Conservation (phyloP, 345 rosid species). For the Populus ilicifolia region DNA sequence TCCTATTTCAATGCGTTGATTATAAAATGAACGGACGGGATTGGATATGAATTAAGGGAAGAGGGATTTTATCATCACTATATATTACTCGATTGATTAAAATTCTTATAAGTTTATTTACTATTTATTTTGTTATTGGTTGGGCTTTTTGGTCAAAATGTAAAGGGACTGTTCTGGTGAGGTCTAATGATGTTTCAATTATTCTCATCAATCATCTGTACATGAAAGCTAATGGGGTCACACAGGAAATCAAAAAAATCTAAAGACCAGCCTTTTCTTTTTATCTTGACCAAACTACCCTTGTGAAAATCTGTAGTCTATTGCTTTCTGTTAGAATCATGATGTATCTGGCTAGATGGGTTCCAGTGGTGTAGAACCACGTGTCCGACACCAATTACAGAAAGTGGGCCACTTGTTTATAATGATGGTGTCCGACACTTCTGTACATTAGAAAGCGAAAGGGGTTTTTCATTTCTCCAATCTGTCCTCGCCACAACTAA, state of each 20-base stretch:
- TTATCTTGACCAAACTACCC: slow-evolving; percentile 6
- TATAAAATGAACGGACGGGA: slow-evolving; percentile 24
- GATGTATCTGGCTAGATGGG: neutral
- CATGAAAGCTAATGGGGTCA: neutral
- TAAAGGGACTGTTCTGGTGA: neutral
- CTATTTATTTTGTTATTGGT: neutral
- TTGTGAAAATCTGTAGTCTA: neutral
- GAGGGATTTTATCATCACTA: slow-evolving; percentile 12
- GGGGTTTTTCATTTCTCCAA: neutral
- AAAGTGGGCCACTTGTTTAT: neutral
- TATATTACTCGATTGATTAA: neutral
- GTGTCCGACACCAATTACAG: slow-evolving; percentile 16
- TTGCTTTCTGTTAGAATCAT: neutral
- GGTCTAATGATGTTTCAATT: slow-evolving; percentile 17
- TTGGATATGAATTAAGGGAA: slow-evolving; percentile 10
- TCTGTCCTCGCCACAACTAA: neutral
- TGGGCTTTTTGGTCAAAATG: slow-evolving; percentile 22
- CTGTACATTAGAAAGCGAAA: neutral
- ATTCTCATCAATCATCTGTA: slow-evolving; percentile 19
- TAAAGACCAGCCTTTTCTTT: neutral
- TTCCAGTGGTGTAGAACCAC: neutral
- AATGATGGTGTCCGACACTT: neutral
- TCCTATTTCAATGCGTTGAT: slow-evolving; percentile 12
- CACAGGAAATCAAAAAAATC: neutral
- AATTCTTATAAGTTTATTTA: neutral